Base-by-base conservation (phyloP, 1,139 yeast genomes). In the Magnusiomyces magnusii region DNA sequence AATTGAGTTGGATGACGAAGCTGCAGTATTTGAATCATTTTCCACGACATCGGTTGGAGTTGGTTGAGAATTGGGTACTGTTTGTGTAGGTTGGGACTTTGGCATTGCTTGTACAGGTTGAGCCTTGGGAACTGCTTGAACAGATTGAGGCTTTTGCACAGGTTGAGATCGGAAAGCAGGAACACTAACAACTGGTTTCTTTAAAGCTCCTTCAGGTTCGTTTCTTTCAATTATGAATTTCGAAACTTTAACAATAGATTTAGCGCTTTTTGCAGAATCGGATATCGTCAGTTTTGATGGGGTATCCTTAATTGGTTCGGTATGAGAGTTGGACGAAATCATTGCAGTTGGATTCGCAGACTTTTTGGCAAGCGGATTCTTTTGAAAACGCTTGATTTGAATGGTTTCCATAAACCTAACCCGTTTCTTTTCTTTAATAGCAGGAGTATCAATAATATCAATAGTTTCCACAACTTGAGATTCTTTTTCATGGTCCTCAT, bases 321-420 rank as follows among this genome's bases (percentile, higher is more conserved):
- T n/a, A 15, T 50, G 10, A n/a, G 53, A 28, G 21, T 50, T 17
- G 2, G 41, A 19, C 17, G 59, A 31, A 17, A 52, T 36, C 47
- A 49, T 41, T 24, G 47, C 53, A 31, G 57, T 28, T 1, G 57
- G n/a, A 24, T 53, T 21, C 21, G 47, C 50, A 13, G 57, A 44
- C 23, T 25, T 52, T 24, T 34, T 51, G 17, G 34, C 36, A 21
- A 44, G 56, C 3, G 58, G 58, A 39, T 57, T 57, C 47, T 66
- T 66, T 27, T 65, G 65, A 59, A 73, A 74, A 41, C 69, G 68
- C 50, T 71, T 68, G 34, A 75, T 70, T n/a, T 71, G 70, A 7
- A 74, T 65, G 52, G 68, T 60, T 53, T 72, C 66, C 42, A 75
- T 61, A 62, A 73, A 71, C 55, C 70, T 56, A 28, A 72, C 73